These are phyloP conservation scores for Lippia alba DNA, from an alignment of 305 asterid species.

Conservation along the genomic window DNA sequence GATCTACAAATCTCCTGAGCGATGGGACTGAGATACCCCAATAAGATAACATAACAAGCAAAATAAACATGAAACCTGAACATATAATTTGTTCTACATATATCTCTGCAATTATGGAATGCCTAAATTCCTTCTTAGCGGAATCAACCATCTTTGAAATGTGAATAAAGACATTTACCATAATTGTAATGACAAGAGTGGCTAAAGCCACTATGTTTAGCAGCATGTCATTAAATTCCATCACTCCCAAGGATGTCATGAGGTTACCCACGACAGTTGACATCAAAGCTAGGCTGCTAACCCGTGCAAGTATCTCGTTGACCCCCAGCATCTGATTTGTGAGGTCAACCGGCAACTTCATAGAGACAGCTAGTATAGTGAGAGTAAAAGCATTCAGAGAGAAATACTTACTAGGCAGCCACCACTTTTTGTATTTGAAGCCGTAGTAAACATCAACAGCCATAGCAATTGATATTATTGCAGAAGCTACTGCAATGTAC, in stretches of 20 bases:
- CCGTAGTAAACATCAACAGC: too few relatives aligned
- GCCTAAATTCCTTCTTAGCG: neutral
- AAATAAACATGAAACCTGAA: neutral
- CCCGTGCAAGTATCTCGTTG: too few relatives aligned
- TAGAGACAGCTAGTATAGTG: conserved; percentile 32
- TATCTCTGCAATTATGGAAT: neutral
- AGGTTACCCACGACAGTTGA: neutral
- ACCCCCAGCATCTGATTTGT: neutral
- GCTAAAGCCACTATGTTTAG: conserved; percentile 25
- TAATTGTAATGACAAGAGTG: conserved; percentile 23
- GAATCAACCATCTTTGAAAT: neutral
- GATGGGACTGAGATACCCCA: neutral
- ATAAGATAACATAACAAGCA: neutral
- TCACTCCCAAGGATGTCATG: conserved; percentile 22
- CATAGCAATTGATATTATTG: neutral
- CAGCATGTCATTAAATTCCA: conserved; percentile 4
- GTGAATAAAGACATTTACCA: conserved; percentile 3
- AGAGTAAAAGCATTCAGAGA: conserved; percentile 29
- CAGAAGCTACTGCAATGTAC: too few relatives aligned
- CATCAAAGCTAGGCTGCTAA: too few relatives aligned
- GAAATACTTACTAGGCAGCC: too few relatives aligned
- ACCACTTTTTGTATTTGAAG: too few relatives aligned
- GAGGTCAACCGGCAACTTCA: conserved; percentile 31
- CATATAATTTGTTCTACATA: neutral
- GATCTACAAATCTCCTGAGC: too few relatives aligned